Evolutionary conservation across 768 basidiomycete species (phyloP), one percentile per base, ranked within the genome.

Genomic region (Psilocybe cubensis): DNA sequence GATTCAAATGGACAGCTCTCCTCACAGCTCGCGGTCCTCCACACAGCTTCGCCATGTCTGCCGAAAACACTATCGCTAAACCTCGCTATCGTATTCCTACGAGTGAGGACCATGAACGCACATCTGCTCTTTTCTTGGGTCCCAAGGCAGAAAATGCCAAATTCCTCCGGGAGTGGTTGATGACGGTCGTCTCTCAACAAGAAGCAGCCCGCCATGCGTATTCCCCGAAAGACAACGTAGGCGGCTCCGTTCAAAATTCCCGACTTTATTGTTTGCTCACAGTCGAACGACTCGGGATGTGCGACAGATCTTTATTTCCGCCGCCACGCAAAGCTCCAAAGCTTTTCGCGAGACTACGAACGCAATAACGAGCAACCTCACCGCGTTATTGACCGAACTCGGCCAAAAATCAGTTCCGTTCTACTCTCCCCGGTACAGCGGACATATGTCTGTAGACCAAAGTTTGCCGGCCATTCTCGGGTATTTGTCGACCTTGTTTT

Each of bases 341-440:
- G 46, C 46, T 28, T 48, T 48, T 28, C 8, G 8, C 17, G 46
- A 48, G 3, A 48, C 18, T 17, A 31, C 6, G 12, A 31, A 28
- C 4, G 31, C 23, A 17, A 27, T 48, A n/a, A 29, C 46, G 25
- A 17, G 12, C 46, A 48, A 48, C 28, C 46, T 48, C 12, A 48
- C 46, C 8, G 24, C 28, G 18, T 48, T 48, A 28, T 29, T 48
- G 17, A 31, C 17, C 23, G 46, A 17, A 10, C 46, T 48, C 27
- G 46, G 46, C 3, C n/a, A 48, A 17, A 48, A n/a, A 29, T 60
- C 58, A 2, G 43, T 58, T 10, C 64, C 61, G 3, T 62, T 62
- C 56, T 65, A 51, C 29, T 57, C 55, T 35, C 64, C 64, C n/a
- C 56, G 58, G 8, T 62, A 65, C 46, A 57, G 56, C 11, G 64